A percentile compares a stretch with the other conserved stretches of the same genome.
Evolutionary conservation across 306 rosid species (phyloP).

Genomic region (Morella rubra): DNA sequence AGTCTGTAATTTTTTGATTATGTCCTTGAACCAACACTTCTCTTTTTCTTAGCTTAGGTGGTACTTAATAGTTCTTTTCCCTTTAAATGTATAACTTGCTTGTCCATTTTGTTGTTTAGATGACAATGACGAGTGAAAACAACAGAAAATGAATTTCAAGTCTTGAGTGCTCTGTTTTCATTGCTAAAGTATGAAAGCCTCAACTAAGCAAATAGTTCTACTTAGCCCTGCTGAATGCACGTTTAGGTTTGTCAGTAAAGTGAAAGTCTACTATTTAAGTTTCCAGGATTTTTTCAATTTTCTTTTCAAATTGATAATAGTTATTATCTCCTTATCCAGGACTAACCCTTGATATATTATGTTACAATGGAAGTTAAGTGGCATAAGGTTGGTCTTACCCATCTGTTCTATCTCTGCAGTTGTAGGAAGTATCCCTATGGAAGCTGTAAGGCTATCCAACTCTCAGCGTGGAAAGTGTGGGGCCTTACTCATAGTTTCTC

Average conservation of each 20-base stretch:
- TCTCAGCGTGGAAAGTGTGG: conserved; percentile 33
- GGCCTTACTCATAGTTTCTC: conserved; percentile 37
- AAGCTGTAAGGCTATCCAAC: conserved; percentile 34
- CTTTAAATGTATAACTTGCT: neutral
- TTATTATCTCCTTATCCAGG: neutral
- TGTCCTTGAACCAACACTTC: neutral
- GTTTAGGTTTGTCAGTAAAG: neutral
- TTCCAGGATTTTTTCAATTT: neutral
- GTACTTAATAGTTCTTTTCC: neutral
- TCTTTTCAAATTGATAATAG: neutral
- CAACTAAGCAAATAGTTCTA: neutral
- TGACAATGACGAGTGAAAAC: neutral
- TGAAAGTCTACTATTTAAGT: neutral
- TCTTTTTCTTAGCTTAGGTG: neutral
- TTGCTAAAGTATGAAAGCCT: neutral
- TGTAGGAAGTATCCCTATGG: conserved; percentile 52
- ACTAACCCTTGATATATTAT: neutral
- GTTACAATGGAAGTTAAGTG: neutral
- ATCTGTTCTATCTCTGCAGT: conserved; percentile 12
- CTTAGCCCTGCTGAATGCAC: neutral
- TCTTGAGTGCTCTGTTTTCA: neutral
- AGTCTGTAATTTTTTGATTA: conserved; percentile 8
- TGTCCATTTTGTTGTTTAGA: neutral
- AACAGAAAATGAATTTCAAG: neutral
- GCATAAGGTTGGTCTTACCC: conserved; percentile 12